Evolutionary conservation across 306 rosid species (phyloP), one percentile per base, ranked within the genome.

Genomic region (Spatholobus suberectus): DNA sequence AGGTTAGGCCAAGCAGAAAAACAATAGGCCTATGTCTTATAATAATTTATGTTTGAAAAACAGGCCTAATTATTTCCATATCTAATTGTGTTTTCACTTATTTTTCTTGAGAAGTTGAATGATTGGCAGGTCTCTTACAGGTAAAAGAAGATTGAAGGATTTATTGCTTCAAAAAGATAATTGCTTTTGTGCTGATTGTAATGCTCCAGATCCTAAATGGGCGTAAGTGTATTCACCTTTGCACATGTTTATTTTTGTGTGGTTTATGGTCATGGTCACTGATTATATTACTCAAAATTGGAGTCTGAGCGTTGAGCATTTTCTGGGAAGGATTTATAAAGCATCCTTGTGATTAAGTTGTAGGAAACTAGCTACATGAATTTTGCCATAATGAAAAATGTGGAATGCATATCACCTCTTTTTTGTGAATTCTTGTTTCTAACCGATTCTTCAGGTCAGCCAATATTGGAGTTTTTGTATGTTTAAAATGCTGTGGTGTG

Each of bases 171-270:
- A 91, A 75, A 87, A 90, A 40, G 98, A 96, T 86, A 96, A 96
- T 77, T 91, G 89, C 52, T 14, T 80, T 34, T 94, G 99, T 70
- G 99, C 98, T 72, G 99, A 96, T 86, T 96, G 99, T 81, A 85
- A 89, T 82, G 89, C 98, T 78, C 77, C 92, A 15, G 97, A 92
- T 84, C 99, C 99, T 71, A 92, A 92, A 88, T 96, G 99, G 99
- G 98, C 99, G 99, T 96, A 90, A 90, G 99, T 88, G 32, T 29
- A 61, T 8, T 72, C 65, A 44, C 44, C 6, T 61, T 29, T 54
- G 21, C 20, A 17, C 62, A 12, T 3, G 12, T 15, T 67, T 47
- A n/a, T 21, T 15, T 47, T 32, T 21, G 13, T 14, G 43, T 35
- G 44, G 49, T 68, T 63, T 81, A 55, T 74, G 51, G 26, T 32